These are phyloP conservation scores for Chytridiales sp. DNA, from an alignment of 371 early-diverging fungal genomes.

Conservation along the genomic window DNA sequence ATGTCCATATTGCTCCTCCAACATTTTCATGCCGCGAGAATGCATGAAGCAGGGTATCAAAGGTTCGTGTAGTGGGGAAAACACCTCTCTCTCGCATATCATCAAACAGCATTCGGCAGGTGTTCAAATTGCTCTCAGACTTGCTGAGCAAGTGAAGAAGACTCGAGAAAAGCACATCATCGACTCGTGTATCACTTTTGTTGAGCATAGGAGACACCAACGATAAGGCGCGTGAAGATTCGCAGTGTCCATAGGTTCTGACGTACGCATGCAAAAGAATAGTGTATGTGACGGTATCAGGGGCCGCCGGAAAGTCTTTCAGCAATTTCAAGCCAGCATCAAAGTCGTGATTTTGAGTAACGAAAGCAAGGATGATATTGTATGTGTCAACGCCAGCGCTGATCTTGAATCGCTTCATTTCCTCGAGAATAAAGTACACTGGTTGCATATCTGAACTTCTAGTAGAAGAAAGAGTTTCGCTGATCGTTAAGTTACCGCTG, in stretches of 20 bases:
- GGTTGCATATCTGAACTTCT: no score
- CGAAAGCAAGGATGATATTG: not conserved
- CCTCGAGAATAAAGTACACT: not conserved
- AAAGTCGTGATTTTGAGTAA: not conserved
- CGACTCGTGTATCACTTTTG: not conserved
- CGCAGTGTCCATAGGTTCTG: not conserved
- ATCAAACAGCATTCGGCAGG: not conserved
- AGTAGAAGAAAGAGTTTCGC: no score
- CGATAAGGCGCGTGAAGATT: not conserved
- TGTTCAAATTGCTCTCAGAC: not conserved
- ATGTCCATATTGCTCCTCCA: no score
- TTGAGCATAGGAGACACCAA: not conserved
- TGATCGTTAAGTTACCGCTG: not conserved
- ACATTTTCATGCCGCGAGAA: no score
- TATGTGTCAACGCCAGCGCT: conserved; percentile 1
- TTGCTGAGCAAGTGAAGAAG: not conserved
- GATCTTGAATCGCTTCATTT: not conserved
- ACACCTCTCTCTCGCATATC: not conserved
- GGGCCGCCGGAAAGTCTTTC: not conserved
- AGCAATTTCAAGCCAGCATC: conserved; percentile 8
- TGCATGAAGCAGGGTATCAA: no score
- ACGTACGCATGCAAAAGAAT: conserved; percentile 11
- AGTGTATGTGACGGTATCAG: conserved; percentile 11
- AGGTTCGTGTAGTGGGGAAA: no score
- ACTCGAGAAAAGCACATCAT: conserved; percentile 6